Percentiles rank a stretch among this genome's conserved stretches.
phyloP scores from a whole-genome alignment of 495 filamentous ascomycete genomes.

The Penicillium salamii region DNA sequence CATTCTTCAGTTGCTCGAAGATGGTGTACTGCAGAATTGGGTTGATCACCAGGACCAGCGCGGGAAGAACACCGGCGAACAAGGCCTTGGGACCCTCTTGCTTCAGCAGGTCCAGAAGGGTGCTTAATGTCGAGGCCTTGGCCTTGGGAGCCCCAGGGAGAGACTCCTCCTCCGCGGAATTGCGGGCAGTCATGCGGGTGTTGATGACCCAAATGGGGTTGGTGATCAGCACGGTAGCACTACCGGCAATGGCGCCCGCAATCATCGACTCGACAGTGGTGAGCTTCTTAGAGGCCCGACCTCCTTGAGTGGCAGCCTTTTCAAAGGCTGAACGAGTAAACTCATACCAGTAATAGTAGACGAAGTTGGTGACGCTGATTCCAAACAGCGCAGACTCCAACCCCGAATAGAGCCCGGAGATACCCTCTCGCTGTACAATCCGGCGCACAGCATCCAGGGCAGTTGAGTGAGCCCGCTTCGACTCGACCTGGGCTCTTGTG shows the following conservation, averaged over 20 bases:
- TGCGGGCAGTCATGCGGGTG: conserved; percentile 93
- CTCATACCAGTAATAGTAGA: conserved; percentile 99
- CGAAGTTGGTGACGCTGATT: conserved; percentile 97
- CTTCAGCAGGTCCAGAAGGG: conserved; percentile 69
- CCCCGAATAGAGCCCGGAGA: conserved; percentile 82
- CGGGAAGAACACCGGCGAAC: conserved; percentile 90
- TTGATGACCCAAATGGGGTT: conserved; percentile 99
- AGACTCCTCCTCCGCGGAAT: conserved; percentile 52
- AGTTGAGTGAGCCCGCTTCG: conserved; percentile 79
- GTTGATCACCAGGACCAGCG: conserved; percentile 91
- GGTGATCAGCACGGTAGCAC: conserved; percentile 89
- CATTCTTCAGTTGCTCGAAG: conserved; percentile 93
- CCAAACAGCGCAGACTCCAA: conserved; percentile 91
- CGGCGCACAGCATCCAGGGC: conserved; percentile 77
- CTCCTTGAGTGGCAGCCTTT: conserved; percentile 68
- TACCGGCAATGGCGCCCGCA: conserved; percentile 91
- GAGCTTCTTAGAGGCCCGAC: conserved; percentile 77
- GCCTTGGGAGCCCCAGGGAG: conserved; percentile 49
- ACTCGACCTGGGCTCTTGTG: conserved; percentile 96
- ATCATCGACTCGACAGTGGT: conserved; percentile 89
- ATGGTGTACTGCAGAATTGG: conserved; percentile 98
- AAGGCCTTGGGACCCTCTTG: conserved; percentile 81
- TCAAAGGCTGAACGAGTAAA: conserved; percentile 91
- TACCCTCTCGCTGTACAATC: conserved; percentile 88
- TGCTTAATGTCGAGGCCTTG: conserved; percentile 70